phyloP scores from a whole-genome alignment of 202 grass and related monocot species.

The Panicum virgatum region DNA sequence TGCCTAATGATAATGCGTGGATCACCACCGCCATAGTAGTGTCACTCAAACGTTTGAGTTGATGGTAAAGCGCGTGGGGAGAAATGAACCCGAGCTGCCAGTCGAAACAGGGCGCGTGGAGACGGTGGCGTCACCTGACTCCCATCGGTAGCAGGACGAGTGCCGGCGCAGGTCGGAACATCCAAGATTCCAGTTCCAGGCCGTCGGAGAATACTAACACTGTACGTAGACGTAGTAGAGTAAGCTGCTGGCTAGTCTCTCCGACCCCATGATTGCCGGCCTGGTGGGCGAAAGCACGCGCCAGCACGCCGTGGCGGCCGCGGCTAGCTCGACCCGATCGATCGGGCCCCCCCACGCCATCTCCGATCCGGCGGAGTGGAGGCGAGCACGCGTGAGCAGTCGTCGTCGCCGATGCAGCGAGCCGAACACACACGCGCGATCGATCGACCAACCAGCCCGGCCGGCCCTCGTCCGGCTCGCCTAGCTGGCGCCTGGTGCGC shows the following conservation, averaged over 20 bases:
- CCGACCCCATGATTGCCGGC: not conserved
- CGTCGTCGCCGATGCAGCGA: not conserved
- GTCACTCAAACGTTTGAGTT: too few species aligned
- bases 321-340: not conserved
- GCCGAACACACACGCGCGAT: not conserved
- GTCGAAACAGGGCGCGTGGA: not conserved
- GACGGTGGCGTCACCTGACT: not conserved
- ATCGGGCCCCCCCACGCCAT: not conserved
- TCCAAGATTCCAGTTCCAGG: not conserved
- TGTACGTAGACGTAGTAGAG: not conserved
- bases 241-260: not conserved
- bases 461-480: not conserved
- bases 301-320: not conserved
- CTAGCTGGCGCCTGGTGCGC: not conserved
- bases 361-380: not conserved
- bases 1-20: not conserved
- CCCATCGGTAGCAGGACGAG: not conserved
- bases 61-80: not conserved
- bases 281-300: not conserved
- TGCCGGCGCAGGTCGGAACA: not conserved
- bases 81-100: not conserved
- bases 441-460: not conserved
- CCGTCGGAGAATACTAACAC: not conserved
- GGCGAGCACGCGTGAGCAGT: constrained; percentile 8
- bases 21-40: too few species aligned